Evolutionary conservation across 495 filamentous ascomycete species (phyloP), one percentile per base, ranked within the genome.

Genomic region (Aspergillus mulundensis): DNA sequence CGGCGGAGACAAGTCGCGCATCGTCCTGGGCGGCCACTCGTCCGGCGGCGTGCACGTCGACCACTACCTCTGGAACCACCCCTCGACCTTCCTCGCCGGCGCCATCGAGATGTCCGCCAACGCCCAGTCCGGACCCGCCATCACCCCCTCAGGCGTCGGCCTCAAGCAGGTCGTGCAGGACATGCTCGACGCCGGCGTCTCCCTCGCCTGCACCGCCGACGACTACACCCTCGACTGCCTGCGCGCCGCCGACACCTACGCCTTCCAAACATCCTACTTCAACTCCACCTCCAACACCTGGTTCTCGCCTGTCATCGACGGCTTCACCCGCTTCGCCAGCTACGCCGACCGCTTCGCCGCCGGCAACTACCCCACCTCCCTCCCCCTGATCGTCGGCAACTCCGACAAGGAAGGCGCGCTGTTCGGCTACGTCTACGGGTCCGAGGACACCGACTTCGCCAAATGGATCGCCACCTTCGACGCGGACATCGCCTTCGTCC

Each of bases 81-180:
- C 64, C 2, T 34, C 58, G 5, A 66, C 64, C 54, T 64, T 63
- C 61, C 39, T 66, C 24, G 64, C 64, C 20, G 61, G 64, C 44
- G 64, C 64, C 20, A 60, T 66, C 11, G 64, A 66, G 50, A 64
- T 66, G 64, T 66, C 64, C 16, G 64, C 64, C 50, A 66, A 66
- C 28, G 61, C 64, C 15, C 38, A 59, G 36, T 66, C 64, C 5
- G 64, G 64, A 28, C 64, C 64, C 7, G 64, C 53, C 18, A 30
- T 39, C 18, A 46, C 64, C n/a, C 56, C 61, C 7, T 18, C 47
- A 0, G 64, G 64, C 5, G 64, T 66, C 12, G 64, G 40, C 2
- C 24, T 66, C 50, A 57, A 54, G 39, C 51, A 62, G 25, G 61
- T 64, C 6, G 64, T 60, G 1, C 54, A 60, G 54, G 54, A 59